Conservation (phyloP, 495 filamentous ascomycete species). For the Aspergillus bridgeri region DNA sequence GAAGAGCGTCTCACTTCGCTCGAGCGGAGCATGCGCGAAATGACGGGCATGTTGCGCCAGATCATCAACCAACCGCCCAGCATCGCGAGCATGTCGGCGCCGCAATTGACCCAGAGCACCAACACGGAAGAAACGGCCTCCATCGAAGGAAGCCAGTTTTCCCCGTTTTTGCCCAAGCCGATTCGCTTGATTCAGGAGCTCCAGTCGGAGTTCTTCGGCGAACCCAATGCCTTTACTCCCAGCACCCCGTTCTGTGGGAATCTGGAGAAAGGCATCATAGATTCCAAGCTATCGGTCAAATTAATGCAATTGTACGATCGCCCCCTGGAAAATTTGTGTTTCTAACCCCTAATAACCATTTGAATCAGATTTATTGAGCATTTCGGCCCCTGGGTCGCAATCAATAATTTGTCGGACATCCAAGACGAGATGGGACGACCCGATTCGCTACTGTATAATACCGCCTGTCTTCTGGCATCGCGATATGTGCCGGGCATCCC, state of each 20-base stretch:
- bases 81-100: conserved; percentile 16
- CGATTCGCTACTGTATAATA: conserved; percentile 38
- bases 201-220: conserved; percentile 35
- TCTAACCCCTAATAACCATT: conserved; percentile 10
- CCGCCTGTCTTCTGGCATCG: conserved; percentile 38
- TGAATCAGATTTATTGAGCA: conserved; percentile 34
- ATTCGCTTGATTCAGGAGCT: conserved; percentile 36
- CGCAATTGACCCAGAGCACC: conserved; percentile 18
- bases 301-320: conserved; percentile 33
- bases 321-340: background rate
- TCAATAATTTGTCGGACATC: conserved; percentile 27
- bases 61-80: conserved; percentile 30
- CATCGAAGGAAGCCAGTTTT: conserved; percentile 16
- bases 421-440: conserved; percentile 24
- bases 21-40: conserved; percentile 38
- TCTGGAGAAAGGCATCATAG: conserved; percentile 32
- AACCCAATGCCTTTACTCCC: conserved; percentile 22
- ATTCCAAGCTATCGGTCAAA: conserved; percentile 35
- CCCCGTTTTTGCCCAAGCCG: conserved; percentile 30
- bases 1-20: conserved; percentile 38
- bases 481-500: conserved; percentile 38
- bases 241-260: conserved; percentile 27
- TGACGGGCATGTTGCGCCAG: conserved; percentile 39
- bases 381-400: conserved; percentile 37
- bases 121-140: conserved; percentile 26